Evolutionary conservation across 2,329 filamentous ascomycete species (phyloP), one percentile per base, ranked within the genome.

Genomic region (Fusarium goolgardi): DNA sequence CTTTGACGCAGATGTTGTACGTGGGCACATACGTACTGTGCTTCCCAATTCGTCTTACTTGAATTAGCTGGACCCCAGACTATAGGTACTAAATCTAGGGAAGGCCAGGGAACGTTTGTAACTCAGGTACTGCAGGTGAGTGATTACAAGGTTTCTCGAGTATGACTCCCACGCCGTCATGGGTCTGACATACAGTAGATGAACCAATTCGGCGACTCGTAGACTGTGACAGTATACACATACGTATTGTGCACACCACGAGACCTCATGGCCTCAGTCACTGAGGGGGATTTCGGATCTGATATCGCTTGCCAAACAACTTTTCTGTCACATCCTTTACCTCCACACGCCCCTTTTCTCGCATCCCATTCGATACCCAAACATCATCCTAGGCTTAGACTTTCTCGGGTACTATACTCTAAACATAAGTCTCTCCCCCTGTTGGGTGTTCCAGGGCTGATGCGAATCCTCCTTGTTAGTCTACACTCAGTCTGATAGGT

Each of bases 1-100:
- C 32, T 63, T 58, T 68, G 58, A 71, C 69, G 59, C 70, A 63
- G 55, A 49, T 53, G 40, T 59, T 71, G 60, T 70, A 72, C 70
- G 71, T 70, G 50, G 59, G 46, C 69, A 51, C 71, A 45, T 59
- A 73, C 70, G 71, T 68, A 67, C 32, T 40, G 47, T 35, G 47
- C 34, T 50, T 49, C 40, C 51, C 49, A 46, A 39, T 49, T 25
- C 34, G 60, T 45, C 44, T 35, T 57, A 31, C 32, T 61, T 54
- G 50, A 52, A 39, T 55, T 55, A 37, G 51, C 35, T 39, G 18
- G 47, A 25, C 47, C 47, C 9, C 16, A 51, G 47, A 40, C 34
- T 51, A 51, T 29, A 25, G n/a, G 12, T 20, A 29, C 27, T 11
- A 29, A 21, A 12, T 20, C 35, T 39, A 21, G 47, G 32, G 13